phyloP scores from a whole-genome alignment of 176 grass and related monocot genomes.

The Carex littledalei region DNA sequence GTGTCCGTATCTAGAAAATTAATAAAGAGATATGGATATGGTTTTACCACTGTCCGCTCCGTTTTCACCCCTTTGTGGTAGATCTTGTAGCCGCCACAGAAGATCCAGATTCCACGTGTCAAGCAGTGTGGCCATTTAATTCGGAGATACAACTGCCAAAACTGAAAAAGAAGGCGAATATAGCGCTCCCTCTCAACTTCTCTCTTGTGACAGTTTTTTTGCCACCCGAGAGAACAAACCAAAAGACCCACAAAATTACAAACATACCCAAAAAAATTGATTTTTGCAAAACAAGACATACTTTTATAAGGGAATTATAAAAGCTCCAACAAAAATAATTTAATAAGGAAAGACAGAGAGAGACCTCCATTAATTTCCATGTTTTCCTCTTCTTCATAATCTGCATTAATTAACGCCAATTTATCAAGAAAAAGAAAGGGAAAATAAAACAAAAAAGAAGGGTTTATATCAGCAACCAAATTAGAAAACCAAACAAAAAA shows the following conservation, averaged over 20 bases:
- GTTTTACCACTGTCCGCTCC: no score
- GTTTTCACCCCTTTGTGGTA: not conserved
- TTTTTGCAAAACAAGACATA: not conserved
- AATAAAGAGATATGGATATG: no score
- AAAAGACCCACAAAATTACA: not conserved
- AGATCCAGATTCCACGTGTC: not conserved
- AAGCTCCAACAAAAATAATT: slow-evolving; percentile 5
- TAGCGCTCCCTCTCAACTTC: not conserved
- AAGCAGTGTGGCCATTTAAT: not conserved
- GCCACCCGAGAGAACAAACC: not conserved
- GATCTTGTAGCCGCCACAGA: not conserved
- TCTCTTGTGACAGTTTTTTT: not conserved
- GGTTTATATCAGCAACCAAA: not conserved
- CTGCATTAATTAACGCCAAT: not conserved
- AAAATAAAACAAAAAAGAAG: not conserved
- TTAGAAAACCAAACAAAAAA: slow-evolving; percentile 1
- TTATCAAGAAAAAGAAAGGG: not conserved
- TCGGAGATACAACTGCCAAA: not conserved
- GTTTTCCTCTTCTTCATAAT: slow-evolving; percentile 5
- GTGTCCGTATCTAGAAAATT: no score
- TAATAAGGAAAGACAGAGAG: slow-evolving; percentile 8
- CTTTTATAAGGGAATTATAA: not conserved
- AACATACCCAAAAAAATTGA: not conserved
- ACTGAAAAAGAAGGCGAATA: slow-evolving; percentile 8
- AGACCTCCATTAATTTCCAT: slow-evolving; percentile 14